Percentiles rank a stretch among this genome's conserved stretches.
Evolutionary conservation across 1,139 yeast species (phyloP).

Genomic region (Saccharomycopsis hybrid): DNA sequence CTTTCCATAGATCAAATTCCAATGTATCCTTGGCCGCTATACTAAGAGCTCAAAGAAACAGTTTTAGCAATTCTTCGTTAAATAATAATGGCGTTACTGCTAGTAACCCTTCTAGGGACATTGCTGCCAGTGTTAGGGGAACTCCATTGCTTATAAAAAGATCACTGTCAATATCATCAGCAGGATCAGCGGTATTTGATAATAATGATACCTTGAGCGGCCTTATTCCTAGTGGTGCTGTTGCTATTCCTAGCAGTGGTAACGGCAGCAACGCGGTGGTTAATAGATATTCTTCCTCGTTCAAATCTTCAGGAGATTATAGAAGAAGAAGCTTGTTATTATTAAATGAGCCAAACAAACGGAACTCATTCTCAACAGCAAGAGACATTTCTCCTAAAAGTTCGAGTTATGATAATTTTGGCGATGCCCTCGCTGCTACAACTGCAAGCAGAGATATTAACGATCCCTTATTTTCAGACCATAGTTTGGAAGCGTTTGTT

Average conservation of each 20-base stretch:
- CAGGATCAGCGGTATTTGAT: too few species aligned
- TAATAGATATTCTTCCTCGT: constrained; percentile 5
- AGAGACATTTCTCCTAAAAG: not conserved
- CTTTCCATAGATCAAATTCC: constrained; percentile 11
- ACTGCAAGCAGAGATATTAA: not conserved
- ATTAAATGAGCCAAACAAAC: not conserved
- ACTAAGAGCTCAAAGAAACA: constrained; percentile 16
- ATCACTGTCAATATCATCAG: too few species aligned
- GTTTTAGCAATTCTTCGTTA: constrained; percentile 3
- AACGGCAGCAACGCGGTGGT: not conserved
- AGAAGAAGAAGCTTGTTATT: not conserved
- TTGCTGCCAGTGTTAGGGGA: not conserved
- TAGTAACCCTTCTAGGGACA: not conserved
- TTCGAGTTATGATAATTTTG: constrained; percentile 10
- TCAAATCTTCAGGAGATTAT: not conserved
- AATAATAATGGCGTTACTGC: not conserved
- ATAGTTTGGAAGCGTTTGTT: constrained; percentile 12
- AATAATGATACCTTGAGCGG: too few species aligned
- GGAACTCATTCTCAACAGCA: not conserved
- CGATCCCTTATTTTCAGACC: constrained; percentile 8
- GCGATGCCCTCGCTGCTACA: not conserved
- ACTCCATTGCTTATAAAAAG: not conserved
- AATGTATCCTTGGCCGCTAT: constrained; percentile 17
- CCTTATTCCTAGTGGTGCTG: too few species aligned
- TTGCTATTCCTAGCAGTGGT: too few species aligned